phyloP scores from a whole-genome alignment of 257 asterid genomes.

The Galeopsis tetrahit region DNA sequence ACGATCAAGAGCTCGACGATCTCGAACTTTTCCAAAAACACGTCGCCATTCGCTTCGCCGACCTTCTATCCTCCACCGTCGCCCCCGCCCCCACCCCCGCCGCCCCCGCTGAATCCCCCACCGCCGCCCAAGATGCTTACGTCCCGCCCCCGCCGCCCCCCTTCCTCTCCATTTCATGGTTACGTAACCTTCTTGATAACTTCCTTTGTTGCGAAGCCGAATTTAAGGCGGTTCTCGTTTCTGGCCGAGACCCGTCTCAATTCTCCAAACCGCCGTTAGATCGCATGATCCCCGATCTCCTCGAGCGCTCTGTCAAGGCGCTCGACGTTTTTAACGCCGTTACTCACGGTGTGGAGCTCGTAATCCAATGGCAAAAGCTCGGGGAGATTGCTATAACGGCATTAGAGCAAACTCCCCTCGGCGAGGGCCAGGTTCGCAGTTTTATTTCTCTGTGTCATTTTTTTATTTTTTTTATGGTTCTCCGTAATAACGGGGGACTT shows the following conservation, averaged over 20 bases:
- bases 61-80: slow-evolving; percentile 49
- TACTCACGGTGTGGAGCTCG: slow-evolving; percentile 72
- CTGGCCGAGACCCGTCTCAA: slow-evolving; percentile 71
- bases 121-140: slow-evolving; percentile 2
- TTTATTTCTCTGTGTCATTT: too few species aligned
- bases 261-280: slow-evolving; percentile 79
- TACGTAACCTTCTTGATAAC: slow-evolving; percentile 71
- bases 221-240: slow-evolving; percentile 70
- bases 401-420: slow-evolving; percentile 62
- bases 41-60: slow-evolving; percentile 73
- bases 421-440: slow-evolving; percentile 64
- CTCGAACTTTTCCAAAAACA: slow-evolving; percentile 85
- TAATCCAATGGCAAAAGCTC: slow-evolving; percentile 73
- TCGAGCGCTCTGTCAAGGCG: slow-evolving; percentile 73
- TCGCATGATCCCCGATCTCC: slow-evolving; percentile 70
- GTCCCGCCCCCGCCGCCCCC: slow-evolving; percentile 43
- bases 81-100: slow-evolving; percentile 1
- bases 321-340: slow-evolving; percentile 83
- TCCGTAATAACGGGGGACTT: too few species aligned
- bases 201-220: slow-evolving; percentile 91
- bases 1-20: slow-evolving; percentile 77
- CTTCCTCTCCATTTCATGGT: slow-evolving; percentile 75
- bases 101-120: slow-evolving; percentile 36
- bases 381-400: slow-evolving; percentile 65
- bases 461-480: too few species aligned